Evolutionary conservation across 2,329 filamentous ascomycete species (phyloP).

Genomic region (Sclerotinia subarctica): DNA sequence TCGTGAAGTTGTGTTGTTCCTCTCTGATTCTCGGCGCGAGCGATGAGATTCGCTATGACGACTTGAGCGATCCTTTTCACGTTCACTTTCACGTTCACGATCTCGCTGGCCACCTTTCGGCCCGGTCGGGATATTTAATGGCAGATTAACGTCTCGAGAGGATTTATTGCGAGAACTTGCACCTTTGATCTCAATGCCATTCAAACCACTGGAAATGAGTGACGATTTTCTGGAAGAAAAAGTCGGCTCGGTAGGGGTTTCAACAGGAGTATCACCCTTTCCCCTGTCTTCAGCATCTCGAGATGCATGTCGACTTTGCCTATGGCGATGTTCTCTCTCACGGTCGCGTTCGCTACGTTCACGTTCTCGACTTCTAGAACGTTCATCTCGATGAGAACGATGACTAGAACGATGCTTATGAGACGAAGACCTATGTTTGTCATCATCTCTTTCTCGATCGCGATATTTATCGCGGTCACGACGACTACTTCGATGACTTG

Average conservation of each 20-base stretch:
- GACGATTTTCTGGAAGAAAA: constrained; percentile 27
- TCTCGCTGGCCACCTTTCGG: constrained; percentile 29
- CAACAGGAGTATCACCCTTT: constrained; percentile 22
- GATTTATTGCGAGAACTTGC: constrained; percentile 32
- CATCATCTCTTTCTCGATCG: constrained; percentile 44
- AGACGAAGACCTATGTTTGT: constrained; percentile 42
- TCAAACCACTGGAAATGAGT: constrained; percentile 25
- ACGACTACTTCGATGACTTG: constrained; percentile 56
- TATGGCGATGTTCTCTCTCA: constrained; percentile 43
- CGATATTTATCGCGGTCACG: constrained; percentile 54
- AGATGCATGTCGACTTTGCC: constrained; percentile 31
- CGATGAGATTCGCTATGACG: constrained; percentile 32
- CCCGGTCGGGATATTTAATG: constrained; percentile 35
- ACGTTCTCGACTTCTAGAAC: constrained; percentile 45
- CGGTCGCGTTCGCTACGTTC: constrained; percentile 45
- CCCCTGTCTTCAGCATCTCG: constrained; percentile 28
- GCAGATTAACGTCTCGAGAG: constrained; percentile 32
- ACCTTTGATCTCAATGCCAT: constrained; percentile 38
- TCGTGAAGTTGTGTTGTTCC: constrained; percentile 16
- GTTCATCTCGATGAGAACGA: constrained; percentile 48
- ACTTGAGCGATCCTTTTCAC: constrained; percentile 34
- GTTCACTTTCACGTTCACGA: constrained; percentile 22
- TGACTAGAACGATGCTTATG: constrained; percentile 46
- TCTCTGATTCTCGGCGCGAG: constrained; percentile 42
- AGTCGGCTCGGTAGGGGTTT: constrained; percentile 26